Conservation (phyloP, 2,329 filamentous ascomycete species). For the Cadophora malorum region DNA sequence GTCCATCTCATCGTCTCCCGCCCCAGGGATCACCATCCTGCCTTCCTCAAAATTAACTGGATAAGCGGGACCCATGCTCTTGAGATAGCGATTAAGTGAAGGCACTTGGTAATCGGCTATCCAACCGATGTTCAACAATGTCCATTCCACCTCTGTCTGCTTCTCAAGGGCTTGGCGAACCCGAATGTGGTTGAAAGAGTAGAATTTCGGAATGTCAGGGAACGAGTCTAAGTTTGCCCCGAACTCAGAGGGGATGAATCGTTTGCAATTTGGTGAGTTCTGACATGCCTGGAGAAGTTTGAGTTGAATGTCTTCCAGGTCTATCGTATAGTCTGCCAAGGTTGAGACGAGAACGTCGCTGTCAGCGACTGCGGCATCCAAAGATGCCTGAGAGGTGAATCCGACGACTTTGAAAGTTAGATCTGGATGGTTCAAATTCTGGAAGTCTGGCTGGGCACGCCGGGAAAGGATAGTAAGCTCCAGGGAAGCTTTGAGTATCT, state of each 20-base stretch:
- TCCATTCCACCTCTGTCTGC: conserved; percentile 8
- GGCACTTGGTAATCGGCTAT: neutral
- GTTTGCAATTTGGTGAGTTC: conserved; percentile 6
- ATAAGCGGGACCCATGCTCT: neutral
- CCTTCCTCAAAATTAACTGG: neutral
- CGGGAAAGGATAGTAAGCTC: neutral
- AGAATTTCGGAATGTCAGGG: neutral
- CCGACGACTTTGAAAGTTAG: neutral
- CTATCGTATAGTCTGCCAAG: neutral
- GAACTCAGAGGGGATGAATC: conserved; percentile 9
- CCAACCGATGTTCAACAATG: conserved; percentile 7
- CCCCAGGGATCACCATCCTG: neutral
- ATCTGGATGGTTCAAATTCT: neutral
- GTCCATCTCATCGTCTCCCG: neutral
- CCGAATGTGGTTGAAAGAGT: neutral
- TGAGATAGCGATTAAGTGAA: neutral
- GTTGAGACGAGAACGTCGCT: conserved; percentile 8
- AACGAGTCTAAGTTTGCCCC: conserved; percentile 9
- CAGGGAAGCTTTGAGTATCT: neutral
- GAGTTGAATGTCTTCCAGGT: neutral
- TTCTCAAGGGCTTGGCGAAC: neutral
- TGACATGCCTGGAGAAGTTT: neutral
- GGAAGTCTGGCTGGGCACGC: neutral
- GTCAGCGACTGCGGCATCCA: neutral
- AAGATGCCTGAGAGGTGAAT: neutral